A percentile compares a stretch with the other conserved stretches of the same genome.
These are phyloP conservation scores for Emmonsiellopsis sp. DNA, from an alignment of 2,329 filamentous ascomycete species.

Conservation along the genomic window DNA sequence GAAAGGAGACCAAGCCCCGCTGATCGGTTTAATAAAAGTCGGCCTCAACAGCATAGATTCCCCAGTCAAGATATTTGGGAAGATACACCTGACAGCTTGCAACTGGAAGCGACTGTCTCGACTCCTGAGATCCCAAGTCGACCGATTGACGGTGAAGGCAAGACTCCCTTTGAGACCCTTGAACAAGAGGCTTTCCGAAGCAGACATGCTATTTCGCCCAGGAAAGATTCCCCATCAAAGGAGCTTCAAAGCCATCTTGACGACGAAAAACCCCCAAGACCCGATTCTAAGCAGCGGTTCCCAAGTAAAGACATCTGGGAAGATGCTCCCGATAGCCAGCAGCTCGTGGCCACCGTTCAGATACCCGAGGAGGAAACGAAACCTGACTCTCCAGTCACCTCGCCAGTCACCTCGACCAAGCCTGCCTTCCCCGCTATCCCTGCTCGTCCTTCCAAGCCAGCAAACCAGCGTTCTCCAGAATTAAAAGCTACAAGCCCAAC, in stretches of 20 bases:
- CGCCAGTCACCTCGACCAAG: conserved; percentile 17
- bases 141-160: conserved; percentile 30
- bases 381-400: conserved; percentile 20
- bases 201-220: conserved; percentile 28
- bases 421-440: conserved; percentile 24
- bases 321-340: conserved; percentile 74
- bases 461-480: conserved; percentile 21
- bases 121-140: conserved; percentile 56
- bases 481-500: conserved; percentile 29
- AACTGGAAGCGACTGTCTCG: conserved; percentile 68
- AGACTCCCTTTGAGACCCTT: conserved; percentile 31
- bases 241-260: conserved; percentile 18
- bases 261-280: conserved; percentile 11
- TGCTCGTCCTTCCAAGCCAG: conserved; percentile 22
- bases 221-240: conserved; percentile 25
- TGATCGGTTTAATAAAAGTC: conserved; percentile 46
- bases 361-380: conserved; percentile 44
- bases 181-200: conserved; percentile 40
- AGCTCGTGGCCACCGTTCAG: conserved; percentile 65
- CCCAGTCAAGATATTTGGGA: conserved; percentile 97
- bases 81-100: conserved; percentile 78
- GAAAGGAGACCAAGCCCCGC: conserved; percentile 42
- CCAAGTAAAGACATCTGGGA: conserved; percentile 94
- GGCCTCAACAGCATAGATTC: conserved; percentile 55
- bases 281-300: conserved; percentile 58